Evolutionary conservation across 2,329 filamentous ascomycete species (phyloP), one percentile per base, ranked within the genome.

Genomic region (Phaeophleospora eucalypticola): DNA sequence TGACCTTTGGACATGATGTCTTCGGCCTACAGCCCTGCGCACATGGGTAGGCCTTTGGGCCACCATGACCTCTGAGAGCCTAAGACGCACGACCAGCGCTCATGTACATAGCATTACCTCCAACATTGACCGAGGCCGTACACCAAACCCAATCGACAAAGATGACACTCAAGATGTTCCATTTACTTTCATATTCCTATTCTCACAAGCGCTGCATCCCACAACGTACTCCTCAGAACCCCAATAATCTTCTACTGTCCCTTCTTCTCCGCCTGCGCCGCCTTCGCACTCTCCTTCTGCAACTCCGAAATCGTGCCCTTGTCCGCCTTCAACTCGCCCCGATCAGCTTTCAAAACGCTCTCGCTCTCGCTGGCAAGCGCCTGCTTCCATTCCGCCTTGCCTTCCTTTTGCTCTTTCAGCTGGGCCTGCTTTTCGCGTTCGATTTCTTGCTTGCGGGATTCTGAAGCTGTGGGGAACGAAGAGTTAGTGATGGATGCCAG

Each of bases 341-440:
- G 60, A 48, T 68, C 65, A 32, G 65, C 65, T 49, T 68, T 68
- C 70, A 93, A 76, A 58, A 80, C 81, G 66, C 87, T 86, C 73
- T 94, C 88, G 68, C 84, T 87, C 68, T 88, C 81, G 41, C 82
- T 86, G 2, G 87, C 87, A 41, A 94, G 74, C 65, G 85, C 82
- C 17, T 84, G 76, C 70, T 86, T 85, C 87, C 88, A 93, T 64
- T 88, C 77, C 43, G 76, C 83, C 65, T 80, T 77, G 51, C 86
- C 87, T 33, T 77, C 69, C 57, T 75, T 72, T 66, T 68, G 66
- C 49, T 67, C 67, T 51, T 68, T 65, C 49, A 78, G 46, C 45
- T 73, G 70, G n/a, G 84, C 81, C 50, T 87, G 78, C 73, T 90
- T 89, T 54, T 75, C 60, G 10, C 58, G 34, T 53, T 77, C 75